phyloP scores from a whole-genome alignment of 306 rosid species.

The Ceratonia siliqua region DNA sequence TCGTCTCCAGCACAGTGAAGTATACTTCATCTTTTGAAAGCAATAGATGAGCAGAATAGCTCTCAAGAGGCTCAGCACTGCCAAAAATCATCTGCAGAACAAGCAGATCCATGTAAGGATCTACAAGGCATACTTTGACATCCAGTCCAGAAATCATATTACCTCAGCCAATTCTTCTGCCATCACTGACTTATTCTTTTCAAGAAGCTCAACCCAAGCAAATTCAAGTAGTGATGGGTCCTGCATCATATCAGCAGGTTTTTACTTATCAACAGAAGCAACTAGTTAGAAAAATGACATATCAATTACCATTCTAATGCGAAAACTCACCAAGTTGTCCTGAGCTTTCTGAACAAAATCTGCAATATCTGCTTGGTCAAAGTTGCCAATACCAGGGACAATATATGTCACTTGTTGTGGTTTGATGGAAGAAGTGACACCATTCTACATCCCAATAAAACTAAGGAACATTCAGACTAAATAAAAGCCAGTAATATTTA shows the following conservation, averaged over 20 bases:
- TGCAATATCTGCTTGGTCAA: constrained; percentile 67
- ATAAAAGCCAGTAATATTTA: constrained; percentile 23
- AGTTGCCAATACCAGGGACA: constrained; percentile 83
- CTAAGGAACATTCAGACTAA: constrained; percentile 33
- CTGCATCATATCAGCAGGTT: constrained; percentile 51
- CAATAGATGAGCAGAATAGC: constrained; percentile 88
- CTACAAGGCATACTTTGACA: constrained; percentile 21
- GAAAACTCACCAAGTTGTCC: constrained; percentile 71
- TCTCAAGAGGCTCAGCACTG: constrained; percentile 75
- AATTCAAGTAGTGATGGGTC: constrained; percentile 83
- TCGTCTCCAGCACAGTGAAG: constrained; percentile 78
- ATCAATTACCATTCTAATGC: constrained; percentile 27
- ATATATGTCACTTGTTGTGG: constrained; percentile 93
- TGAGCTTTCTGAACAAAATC: constrained; percentile 68
- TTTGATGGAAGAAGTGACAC: constrained; percentile 76
- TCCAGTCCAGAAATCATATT: constrained; percentile 31
- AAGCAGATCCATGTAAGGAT: constrained; percentile 41
- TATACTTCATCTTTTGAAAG: constrained; percentile 87
- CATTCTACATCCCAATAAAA: constrained; percentile 68
- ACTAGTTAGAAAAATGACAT: not conserved
- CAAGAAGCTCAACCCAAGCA: constrained; percentile 97
- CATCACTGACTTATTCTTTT: constrained; percentile 75
- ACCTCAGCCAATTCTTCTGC: constrained; percentile 93
- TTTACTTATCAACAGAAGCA: constrained; percentile 26
- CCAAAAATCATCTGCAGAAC: constrained; percentile 90